Base-by-base conservation (phyloP, 2,329 filamentous ascomycete species). In the Alternaria gansuensis region DNA sequence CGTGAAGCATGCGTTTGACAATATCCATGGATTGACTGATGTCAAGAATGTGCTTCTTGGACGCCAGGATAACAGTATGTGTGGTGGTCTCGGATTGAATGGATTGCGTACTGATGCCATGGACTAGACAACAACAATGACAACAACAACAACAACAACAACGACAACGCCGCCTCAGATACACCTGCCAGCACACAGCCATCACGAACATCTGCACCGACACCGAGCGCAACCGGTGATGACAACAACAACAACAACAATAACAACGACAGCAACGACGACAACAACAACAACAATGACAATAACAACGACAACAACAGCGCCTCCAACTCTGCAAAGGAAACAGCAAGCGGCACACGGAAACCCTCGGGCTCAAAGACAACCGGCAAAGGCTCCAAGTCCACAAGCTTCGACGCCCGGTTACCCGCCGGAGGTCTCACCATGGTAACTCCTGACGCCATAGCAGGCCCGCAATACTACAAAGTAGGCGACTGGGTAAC, bases 401-500 rank as follows among this genome's bases (percentile, higher is more conserved):
- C 66, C 8, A 75, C 74, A 49, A 71, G 65, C 45, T 84, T 85
- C 70, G 82, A 87, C 62, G 75, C 84, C 49, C 81, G 83, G 54
- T 73, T 83, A 14, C 83, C 83, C 23, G 80, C 84, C 3, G 88
- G 88, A 44, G 87, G 87, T 52, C 80, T 89, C 54, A 80, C 81
- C 43, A 86, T 90, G 84, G 78, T 88, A 54, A 87, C 85, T 5
- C 88, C 88, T 2, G 78, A 79, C 49, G 72, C 80, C 8, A 73
- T 78, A 7, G 79, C 80, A 8, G 79, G 82, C 14, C 77, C 82
- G 4, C 82, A 83, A 54, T 89, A 85, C 77, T 89, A 87, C 81
- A 89, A 88, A 74, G 84, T 89, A 65, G 85, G 85, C 17, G 81
- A 89, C 43, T 82, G 80, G 59, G 78, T 89, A 29, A 89, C 87